Base-by-base conservation (phyloP, 2,329 filamentous ascomycete genomes). In the Fusarium sp. region DNA sequence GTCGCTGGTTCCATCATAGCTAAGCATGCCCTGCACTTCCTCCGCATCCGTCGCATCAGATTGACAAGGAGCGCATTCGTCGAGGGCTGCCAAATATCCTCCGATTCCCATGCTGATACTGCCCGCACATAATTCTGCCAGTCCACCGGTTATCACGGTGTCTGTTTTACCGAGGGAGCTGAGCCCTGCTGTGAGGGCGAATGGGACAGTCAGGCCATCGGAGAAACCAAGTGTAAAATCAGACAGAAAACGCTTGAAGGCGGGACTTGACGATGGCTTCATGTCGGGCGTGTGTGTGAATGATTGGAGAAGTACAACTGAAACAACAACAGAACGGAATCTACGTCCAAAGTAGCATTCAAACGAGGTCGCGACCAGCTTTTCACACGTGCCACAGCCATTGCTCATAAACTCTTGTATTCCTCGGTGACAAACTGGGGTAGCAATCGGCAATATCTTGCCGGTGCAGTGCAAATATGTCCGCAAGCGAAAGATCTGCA, bases 21-120 rank as follows among this genome's bases (percentile, higher is more conserved):
- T 58, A n/a, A 80, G 59, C 68, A 79, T 79, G 7, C 74, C 72
- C 0, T 57, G 54, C 8, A 54, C 57, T 40, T 75, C 73, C 24
- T 77, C 74, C 2, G 75, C 68, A 14, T 73, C 69, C 2, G 43
- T 39, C 0, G 36, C 18, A 7, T n/a, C 52, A 2, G 45, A 5
- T 4, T 43, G 8, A 6, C 49, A 26, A 22, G 44, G 20, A 0
- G 24, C 11, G 7, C 39, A 39, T 15, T 80, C 78, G 39, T 73
- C 86, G 73, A 75, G 80, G 55, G 89, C 89, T 2, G 90, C 88
- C 2, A 93, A 80, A 72, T 91, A 93, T 14, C 89, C 90, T 18
- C 91, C 90, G 15, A 93, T 84, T 4, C 91, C 91, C 91, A 93
- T 93, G 45, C 88, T 91, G 63, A 93, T 92, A 46, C 89, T 87